Base-by-base conservation (phyloP, 306 rosid genomes). In the Casuarina equisetifolia region DNA sequence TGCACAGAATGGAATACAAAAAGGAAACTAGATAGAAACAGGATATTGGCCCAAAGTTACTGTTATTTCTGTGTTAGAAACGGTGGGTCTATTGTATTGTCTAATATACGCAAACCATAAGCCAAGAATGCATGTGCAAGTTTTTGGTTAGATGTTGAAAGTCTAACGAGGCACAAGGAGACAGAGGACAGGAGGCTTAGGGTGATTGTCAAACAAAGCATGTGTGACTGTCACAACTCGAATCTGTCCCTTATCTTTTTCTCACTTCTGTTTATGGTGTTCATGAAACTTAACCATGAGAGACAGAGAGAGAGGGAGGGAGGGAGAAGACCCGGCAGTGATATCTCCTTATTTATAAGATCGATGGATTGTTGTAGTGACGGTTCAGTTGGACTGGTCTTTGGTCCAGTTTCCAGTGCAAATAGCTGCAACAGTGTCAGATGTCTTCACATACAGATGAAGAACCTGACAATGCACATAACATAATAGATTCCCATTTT, bases 361-460 rank as follows among this genome's bases (percentile, higher is more conserved):
- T 40, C 35, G 9, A 66, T 40, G 42, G 19, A 66, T 17, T 42
- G 50, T 74, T 45, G 32, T 39, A 66, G 78, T 67, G 32, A 25
- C 32, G 32, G 59, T 63, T 13, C 55, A 55, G 73, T 78, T 77
- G 86, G 88, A 81, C 88, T 74, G 61, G 91, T 85, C 88, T 76
- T 83, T 3, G 89, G 78, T 82, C 54, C 85, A 87, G 85, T 81
- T 89, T 63, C 85, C 89, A 44, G 76, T 51, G 84, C 49, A 61
- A 67, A 76, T 55, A 64, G 52, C 70, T 82, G 81, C 79, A 86
- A 76, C 67, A 17, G 59, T 86, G 88, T 80, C 81, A 71, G 89
- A 74, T 25, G 20, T 45, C 55, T 13, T 52, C 59, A 5, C 25
- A 40, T 42, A 40, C 3, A 42, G 16, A 66, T 25, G 25, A 73